Base-by-base conservation (phyloP, 1,284 basidiomycete genomes). In the Ceratobasidium sp. region DNA sequence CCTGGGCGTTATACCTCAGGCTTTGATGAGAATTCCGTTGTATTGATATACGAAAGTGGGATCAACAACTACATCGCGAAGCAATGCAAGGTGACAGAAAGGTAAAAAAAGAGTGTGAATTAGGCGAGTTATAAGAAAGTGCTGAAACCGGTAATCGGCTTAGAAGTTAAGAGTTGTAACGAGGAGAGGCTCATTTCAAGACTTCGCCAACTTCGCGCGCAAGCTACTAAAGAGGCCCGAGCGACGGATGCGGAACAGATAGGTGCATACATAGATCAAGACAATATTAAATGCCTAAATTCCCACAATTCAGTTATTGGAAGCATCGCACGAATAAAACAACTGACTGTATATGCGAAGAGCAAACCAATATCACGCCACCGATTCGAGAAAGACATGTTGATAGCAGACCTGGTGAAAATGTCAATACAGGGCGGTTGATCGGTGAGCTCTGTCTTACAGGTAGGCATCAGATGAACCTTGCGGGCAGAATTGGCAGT, bases 321-420 rank as follows among this genome's bases (percentile, higher is more conserved):
- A 20, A 20, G 10, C 10, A 47, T 8, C 8, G 7, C 17, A 47
- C 82, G 82, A 33, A 86, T 74, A 7, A 82, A 83, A 82, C 81
- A 15, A 58, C 67, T 69, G 11, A 63, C 69, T n/a, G 23, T 58
- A 51, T 39, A 93, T 3, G 88, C 86, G 78, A 93, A 88, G 39
- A 94, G 84, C 76, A 95, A 91, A 79, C 90, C 94, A 2, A 88
- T 87, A 80, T 95, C 92, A 79, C 93, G 86, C 91, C 93, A 94
- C 26, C 92, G 85, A 33, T 89, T 84, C 4, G 84, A 83, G 81
- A 88, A 96, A 1, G 81, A 82, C 81, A 97, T 94, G 79, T 92
- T 91, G 67, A 97, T 84, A 0, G 90, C 87, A 91, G 85, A 92
- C 95, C 79, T 84, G 49, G 73, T 28, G 51, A 10, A 67, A 60